Conservation (phyloP, 805 yeast genomes). For the Candida loeiensis region DNA sequence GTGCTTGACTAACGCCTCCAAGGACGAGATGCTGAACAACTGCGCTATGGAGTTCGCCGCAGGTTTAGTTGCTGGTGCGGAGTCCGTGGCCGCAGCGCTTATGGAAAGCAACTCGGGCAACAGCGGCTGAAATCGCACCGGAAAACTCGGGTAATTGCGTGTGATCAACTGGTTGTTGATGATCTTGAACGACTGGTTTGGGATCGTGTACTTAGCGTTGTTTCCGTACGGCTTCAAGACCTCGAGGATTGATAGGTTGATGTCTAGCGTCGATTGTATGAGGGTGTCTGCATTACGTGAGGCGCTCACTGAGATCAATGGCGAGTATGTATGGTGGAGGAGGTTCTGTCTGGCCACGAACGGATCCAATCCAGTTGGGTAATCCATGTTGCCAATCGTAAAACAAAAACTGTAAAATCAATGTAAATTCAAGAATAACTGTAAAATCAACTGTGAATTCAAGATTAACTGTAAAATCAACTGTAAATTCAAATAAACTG, state of each 20-base stretch:
- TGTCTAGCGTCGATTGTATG: constrained; percentile 38
- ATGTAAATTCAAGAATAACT: too few species aligned
- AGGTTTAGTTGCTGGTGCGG: constrained; percentile 1
- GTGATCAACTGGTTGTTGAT: constrained; percentile 52
- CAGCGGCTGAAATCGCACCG: constrained; percentile 50
- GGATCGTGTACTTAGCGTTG: constrained; percentile 39
- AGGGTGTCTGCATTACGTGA: constrained; percentile 44
- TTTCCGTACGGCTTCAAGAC: constrained; percentile 56
- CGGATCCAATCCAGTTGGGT: constrained; percentile 37
- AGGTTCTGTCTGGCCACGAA: constrained; percentile 38
- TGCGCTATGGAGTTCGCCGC: constrained; percentile 15
- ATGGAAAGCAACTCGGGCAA: constrained; percentile 38
- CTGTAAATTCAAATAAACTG: too few species aligned
- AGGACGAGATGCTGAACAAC: constrained; percentile 37
- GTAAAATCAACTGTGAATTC: too few species aligned
- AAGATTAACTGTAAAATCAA: too few species aligned
- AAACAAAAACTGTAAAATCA: too few species aligned
- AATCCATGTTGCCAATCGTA: constrained; percentile 15
- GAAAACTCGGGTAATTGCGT: constrained; percentile 49
- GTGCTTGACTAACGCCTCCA: constrained; percentile 28
- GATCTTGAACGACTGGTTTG: constrained; percentile 44
- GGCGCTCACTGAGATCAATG: constrained; percentile 48
- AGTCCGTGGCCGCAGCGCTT: constrained; percentile 16
- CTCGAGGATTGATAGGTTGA: constrained; percentile 41
- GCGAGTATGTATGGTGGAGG: constrained; percentile 48